Evolutionary conservation across 2,329 filamentous ascomycete species (phyloP), one percentile per base, ranked within the genome.

Genomic region (Colletotrichum sp.): DNA sequence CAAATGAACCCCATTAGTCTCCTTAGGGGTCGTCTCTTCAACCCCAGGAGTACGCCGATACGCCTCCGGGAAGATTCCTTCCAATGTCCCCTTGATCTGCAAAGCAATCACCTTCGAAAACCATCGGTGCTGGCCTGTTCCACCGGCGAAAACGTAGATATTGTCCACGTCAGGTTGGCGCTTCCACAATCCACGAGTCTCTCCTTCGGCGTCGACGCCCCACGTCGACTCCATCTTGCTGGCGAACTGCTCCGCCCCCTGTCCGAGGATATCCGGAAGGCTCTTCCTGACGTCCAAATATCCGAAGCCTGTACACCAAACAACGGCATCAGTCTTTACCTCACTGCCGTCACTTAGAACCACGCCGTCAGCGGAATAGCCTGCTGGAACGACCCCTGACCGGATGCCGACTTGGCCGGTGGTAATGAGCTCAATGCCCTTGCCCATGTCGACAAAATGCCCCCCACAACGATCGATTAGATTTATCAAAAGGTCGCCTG

Each of bases 141-240:
- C 77, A 2, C 85, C 84, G 2, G 84, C 83, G 74, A 82, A 81
- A 5, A 81, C 75, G 83, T 84, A 86, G 67, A 84, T 82, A 22
- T 85, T 85, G 8, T 84, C 81, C 13, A 83, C 32, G 7, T 71
- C 75, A 5, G 72, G 36, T 7, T 84, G 82, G 6, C 84, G 82
- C 78, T 85, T 86, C 82, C 84, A 86, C 77, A 87, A 71, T 1
- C 86, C 85, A 1, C 84, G 82, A 24, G 86, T 73, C 79, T 88
- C 86, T 8, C 86, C 86, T 77, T 89, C 86, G 4, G 59, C 77
- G 74, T 88, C 86, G 2, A 86, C 74, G 0, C 85, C 86, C 84
- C 84, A 87, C 1, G 85, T 85, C 2, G 81, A 80, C 52, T 88
- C 86, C 8, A 87, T 36, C 36, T 78, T 76, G 1, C 63, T 74